Conservation (phyloP, 305 asterid species). For the Fraxinus sp. region DNA sequence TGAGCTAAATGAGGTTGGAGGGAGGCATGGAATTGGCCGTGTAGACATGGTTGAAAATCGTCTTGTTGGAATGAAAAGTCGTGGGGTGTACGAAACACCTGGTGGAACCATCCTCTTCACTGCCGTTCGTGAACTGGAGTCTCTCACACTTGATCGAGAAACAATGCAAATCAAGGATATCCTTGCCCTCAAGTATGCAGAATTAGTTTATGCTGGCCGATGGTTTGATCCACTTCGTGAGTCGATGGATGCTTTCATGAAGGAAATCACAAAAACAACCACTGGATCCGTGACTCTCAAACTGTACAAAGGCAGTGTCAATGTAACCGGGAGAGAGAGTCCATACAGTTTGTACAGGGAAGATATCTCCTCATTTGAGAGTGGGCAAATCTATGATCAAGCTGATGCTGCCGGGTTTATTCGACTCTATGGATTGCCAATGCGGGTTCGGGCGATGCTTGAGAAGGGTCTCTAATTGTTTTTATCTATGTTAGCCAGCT, state of each 20-base stretch:
- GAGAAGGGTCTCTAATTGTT: conserved; percentile 54
- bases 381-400: conserved; percentile 81
- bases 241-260: conserved; percentile 90
- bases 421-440: conserved; percentile 80
- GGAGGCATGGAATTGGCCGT: conserved; percentile 83
- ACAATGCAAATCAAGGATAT: conserved; percentile 74
- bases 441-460: conserved; percentile 94
- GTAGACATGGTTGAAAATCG: conserved; percentile 89
- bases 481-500: neutral
- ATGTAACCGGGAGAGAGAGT: conserved; percentile 65
- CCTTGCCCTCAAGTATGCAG: conserved; percentile 84
- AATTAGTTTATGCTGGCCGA: conserved; percentile 81
- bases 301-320: conserved; percentile 77
- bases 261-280: conserved; percentile 76
- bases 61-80: conserved; percentile 94
- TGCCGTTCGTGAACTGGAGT: conserved; percentile 88
- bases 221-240: conserved; percentile 95
- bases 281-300: conserved; percentile 77
- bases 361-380: conserved; percentile 93
- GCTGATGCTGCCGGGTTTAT: conserved; percentile 97
- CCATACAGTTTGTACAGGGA: conserved; percentile 75
- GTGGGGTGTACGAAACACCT: conserved; percentile 94
- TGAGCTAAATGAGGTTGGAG: conserved; percentile 71
- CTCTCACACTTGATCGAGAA: conserved; percentile 91
- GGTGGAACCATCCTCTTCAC: conserved; percentile 85